Conservation (phyloP, 1,284 basidiomycete genomes). For the Fomitopsis palustris region DNA sequence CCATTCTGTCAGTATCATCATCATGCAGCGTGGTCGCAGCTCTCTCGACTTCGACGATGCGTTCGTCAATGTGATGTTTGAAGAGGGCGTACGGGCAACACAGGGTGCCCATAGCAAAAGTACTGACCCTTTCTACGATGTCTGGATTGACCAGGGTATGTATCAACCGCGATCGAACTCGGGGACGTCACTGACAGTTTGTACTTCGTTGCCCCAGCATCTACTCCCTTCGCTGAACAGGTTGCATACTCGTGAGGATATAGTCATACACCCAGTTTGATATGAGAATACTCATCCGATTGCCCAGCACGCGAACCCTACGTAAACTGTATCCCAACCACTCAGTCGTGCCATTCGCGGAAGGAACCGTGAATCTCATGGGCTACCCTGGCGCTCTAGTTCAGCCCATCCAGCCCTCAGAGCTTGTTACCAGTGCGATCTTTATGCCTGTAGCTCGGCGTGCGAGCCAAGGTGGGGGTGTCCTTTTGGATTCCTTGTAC, state of each 20-base stretch:
- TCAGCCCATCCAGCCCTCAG: slow-evolving; percentile 44
- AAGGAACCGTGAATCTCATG: slow-evolving; percentile 44
- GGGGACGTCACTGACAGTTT: not conserved
- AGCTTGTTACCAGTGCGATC: slow-evolving; percentile 43
- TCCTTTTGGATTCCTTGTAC: slow-evolving; percentile 47
- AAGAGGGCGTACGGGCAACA: slow-evolving; percentile 26
- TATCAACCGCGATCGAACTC: not conserved
- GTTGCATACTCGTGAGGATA: slow-evolving; percentile 39
- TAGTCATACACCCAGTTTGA: no score
- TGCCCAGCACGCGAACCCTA: slow-evolving; percentile 45
- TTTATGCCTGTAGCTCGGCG: slow-evolving; percentile 49
- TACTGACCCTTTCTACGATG: slow-evolving; percentile 35
- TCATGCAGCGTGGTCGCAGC: slow-evolving; percentile 3
- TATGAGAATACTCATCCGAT: not conserved
- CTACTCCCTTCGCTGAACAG: slow-evolving; percentile 43
- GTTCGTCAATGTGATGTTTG: slow-evolving; percentile 48
- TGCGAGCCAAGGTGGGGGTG: slow-evolving; percentile 42
- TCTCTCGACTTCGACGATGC: slow-evolving; percentile 36
- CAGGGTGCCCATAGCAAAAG: slow-evolving; percentile 2
- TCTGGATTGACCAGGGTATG: slow-evolving; percentile 54
- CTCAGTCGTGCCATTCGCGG: slow-evolving; percentile 52
- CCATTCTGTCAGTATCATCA: not conserved
- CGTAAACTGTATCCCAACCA: slow-evolving; percentile 59
- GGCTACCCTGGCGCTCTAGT: slow-evolving; percentile 46
- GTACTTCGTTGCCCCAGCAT: slow-evolving; percentile 34